Evolutionary conservation across 257 asterid species (phyloP), one percentile per base, ranked within the genome.

Genomic region (Jacaranda mimosifolia): DNA sequence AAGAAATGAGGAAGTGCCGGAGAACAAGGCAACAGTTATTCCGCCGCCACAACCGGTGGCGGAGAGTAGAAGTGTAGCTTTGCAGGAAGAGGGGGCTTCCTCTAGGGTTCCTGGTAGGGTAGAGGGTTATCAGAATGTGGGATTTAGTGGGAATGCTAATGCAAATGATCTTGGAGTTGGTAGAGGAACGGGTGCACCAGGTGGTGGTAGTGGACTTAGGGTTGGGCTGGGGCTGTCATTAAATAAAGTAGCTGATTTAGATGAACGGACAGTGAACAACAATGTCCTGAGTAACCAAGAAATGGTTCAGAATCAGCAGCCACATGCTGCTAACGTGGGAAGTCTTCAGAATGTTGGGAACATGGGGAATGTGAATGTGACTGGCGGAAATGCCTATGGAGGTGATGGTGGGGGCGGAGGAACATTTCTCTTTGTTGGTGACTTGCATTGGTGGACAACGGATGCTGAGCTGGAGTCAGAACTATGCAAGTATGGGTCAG

Each of bases 371-470:
- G 40, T 71, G 72, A 79, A 82, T 72, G 88, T 85, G 69, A 45
- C 67, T 18, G 80, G 77, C 71, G 88, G 83, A 13, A 69, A 79
- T 79, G 68, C 60, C 40, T 73, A 73, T 42, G 80, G 73, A 19
- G 77, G 75, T 67, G 83, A 76, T 48, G 80, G 70, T 60, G 79
- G 69, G 17, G 86, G 79, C 38, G 70, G 69, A 21, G 85, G 73
- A 49, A 32, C 75, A 4, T 74, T 85, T 65, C 94, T 92, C 32
- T 92, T 85, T 82, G 96, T 92, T 49, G 97, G 97, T 17, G 97
- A 92, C 74, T 72, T 92, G 77, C 97, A 92, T 78, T 92, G 97
- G 96, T 92, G 96, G 97, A 92, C 96, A 1, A 92, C 96, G 0
- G 97, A 92, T 88, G 86, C 94, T 35, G 97, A 92, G 85, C 85